phyloP scores from a whole-genome alignment of 805 yeast species.

The Pichia phayaonensis region DNA sequence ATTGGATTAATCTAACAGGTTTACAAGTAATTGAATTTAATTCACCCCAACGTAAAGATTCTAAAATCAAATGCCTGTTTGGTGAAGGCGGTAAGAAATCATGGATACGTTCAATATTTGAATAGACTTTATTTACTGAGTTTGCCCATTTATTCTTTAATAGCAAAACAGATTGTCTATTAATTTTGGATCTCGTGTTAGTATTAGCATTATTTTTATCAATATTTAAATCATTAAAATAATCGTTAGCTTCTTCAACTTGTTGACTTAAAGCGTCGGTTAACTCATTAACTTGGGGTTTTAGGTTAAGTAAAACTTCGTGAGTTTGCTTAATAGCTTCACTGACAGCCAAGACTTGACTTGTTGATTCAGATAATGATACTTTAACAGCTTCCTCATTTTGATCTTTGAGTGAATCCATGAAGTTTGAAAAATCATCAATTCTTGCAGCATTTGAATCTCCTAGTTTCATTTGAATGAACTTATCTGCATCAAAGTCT shows the following conservation, averaged over 20 bases:
- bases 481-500: constrained; percentile 40
- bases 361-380: constrained; percentile 55
- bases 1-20: constrained; percentile 64
- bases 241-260: constrained; percentile 22
- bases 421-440: constrained; percentile 46
- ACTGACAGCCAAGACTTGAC: constrained; percentile 51
- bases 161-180: constrained; percentile 63
- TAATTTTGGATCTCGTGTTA: constrained; percentile 31
- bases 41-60: constrained; percentile 82
- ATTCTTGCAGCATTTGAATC: constrained; percentile 67
- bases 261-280: constrained; percentile 46
- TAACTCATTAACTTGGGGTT: constrained; percentile 52
- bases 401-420: constrained; percentile 13
- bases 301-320: constrained; percentile 52
- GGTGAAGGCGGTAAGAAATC: constrained; percentile 66
- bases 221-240: neutral
- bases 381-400: constrained; percentile 52
- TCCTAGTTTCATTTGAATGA: constrained; percentile 42
- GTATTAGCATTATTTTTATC: neutral
- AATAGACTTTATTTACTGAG: constrained; percentile 61
- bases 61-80: constrained; percentile 73
- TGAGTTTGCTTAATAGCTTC: constrained; percentile 58
- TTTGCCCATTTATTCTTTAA: constrained; percentile 77
- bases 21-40: constrained; percentile 80
- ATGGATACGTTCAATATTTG: constrained; percentile 88